Evolutionary conservation across 805 yeast genomes (phyloP).

Genomic region (Metschnikowia koreensis): DNA sequence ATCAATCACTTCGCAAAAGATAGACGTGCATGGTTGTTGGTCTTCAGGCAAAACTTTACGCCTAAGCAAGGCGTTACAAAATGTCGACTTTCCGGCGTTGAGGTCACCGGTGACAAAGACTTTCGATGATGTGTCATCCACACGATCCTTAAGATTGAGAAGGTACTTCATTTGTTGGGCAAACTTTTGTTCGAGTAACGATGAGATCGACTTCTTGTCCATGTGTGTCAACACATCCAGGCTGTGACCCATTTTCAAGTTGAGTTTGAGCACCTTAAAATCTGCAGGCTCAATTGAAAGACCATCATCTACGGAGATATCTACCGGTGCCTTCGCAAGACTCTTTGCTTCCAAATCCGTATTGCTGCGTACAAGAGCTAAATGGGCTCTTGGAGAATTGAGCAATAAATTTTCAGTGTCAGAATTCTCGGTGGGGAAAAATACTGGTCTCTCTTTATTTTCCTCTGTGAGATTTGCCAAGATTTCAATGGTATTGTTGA

Average conservation of each 20-base stretch:
- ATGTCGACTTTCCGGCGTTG: slow-evolving; percentile 94
- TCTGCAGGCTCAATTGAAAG: slow-evolving; percentile 26
- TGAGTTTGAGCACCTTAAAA: slow-evolving; percentile 61
- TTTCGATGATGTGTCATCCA: slow-evolving; percentile 88
- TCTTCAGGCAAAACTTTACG: slow-evolving; percentile 86
- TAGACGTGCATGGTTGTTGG: slow-evolving; percentile 96
- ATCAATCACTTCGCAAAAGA: slow-evolving; percentile 91
- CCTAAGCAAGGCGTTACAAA: slow-evolving; percentile 85
- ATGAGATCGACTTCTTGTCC: slow-evolving; percentile 67
- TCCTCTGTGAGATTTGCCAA: slow-evolving; percentile 52
- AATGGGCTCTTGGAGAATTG: slow-evolving; percentile 50
- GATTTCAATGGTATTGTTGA: slow-evolving; percentile 51
- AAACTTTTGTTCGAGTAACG: slow-evolving; percentile 67
- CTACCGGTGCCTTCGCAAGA: slow-evolving; percentile 20
- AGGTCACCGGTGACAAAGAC: slow-evolving; percentile 96
- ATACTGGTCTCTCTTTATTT: slow-evolving; percentile 59
- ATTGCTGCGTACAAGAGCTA: slow-evolving; percentile 51
- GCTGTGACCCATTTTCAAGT: slow-evolving; percentile 52
- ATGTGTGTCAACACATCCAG: slow-evolving; percentile 50
- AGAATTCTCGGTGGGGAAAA: slow-evolving; percentile 51
- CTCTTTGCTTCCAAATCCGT: slow-evolving; percentile 16
- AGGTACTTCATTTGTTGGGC: slow-evolving; percentile 66
- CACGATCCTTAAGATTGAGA: slow-evolving; percentile 68
- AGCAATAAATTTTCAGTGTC: slow-evolving; percentile 36
- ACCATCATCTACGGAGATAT: slow-evolving; percentile 7